Base-by-base conservation (phyloP, 2,329 filamentous ascomycete genomes). In the Fusarium guadeloupense region DNA sequence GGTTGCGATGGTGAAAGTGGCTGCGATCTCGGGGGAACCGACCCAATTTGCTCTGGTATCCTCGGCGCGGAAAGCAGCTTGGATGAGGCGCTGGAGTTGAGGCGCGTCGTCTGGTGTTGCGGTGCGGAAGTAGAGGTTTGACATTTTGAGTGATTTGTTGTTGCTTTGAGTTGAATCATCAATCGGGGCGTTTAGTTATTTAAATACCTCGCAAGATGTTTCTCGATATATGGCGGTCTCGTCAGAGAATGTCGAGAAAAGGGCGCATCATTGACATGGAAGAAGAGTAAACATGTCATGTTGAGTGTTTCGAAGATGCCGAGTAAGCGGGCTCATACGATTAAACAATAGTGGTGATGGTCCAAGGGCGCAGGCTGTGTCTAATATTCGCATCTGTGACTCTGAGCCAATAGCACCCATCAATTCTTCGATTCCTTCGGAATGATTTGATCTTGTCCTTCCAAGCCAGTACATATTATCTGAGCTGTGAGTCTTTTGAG, bases 1-100 rank as follows among this genome's bases (percentile, higher is more conserved):
- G 68, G 91, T 89, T 43, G 83, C 81, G 3, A 89, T 89, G 3
- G 84, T 89, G 75, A 91, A 92, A 43, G 82, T 86, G 10, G 89
- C 90, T 38, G 85, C 90, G 8, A 93, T 81, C 84, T 69, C 70
- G 28, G 72, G 65, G 47, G 76, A 67, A 5, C 70, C 77, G 0
- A 74, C 74, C 67, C 67, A 69, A 44, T 67, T 45, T 48, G 70
- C 52, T 42, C 77, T 67, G 54, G 57, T 74, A 35, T 79, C 78
- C 4, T 73, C 68, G 38, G 76, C 69, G 28, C 75, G 76, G 40
- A 80, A 80, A 0, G 78, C 76, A 12, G 72, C 61, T 44, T 80
- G 69, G 1, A 79, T 72, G 2, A 80, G 69, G 14, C 71, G 53
- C 23, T 76, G 76, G 21, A 80, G 48, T 7, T 58, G 69, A 1